Conservation (phyloP, 805 yeast genomes). For the Metschnikowia santaceciliae region DNA sequence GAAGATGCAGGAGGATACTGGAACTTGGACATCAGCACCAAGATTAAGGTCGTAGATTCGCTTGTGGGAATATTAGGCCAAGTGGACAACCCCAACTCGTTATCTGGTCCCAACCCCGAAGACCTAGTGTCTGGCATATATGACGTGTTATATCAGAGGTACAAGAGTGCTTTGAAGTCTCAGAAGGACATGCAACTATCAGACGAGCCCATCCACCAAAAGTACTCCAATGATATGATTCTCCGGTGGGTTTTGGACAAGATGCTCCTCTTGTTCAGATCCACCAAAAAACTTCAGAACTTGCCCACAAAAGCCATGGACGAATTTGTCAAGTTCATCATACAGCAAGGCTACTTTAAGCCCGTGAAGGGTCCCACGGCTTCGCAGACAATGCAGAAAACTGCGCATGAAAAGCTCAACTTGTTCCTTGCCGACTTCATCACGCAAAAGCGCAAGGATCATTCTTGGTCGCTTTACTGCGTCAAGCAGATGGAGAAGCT, state of each 20-base stretch:
- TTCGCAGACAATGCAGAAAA: slow-evolving; percentile 33
- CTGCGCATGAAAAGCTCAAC: slow-evolving; percentile 60
- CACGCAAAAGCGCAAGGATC: slow-evolving; percentile 39
- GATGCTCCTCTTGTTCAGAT: slow-evolving; percentile 48
- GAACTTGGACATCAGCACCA: slow-evolving; percentile 74
- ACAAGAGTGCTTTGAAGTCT: slow-evolving; percentile 19
- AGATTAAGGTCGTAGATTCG: slow-evolving; percentile 57
- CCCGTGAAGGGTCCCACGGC: slow-evolving; percentile 15
- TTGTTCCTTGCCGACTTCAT: slow-evolving; percentile 63
- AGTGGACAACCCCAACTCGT: slow-evolving; percentile 12
- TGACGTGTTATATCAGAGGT: slow-evolving; percentile 23
- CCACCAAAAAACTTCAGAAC: slow-evolving; percentile 32
- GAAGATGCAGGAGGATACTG: slow-evolving; percentile 48
- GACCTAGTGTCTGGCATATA: slow-evolving; percentile 20
- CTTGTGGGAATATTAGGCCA: slow-evolving; percentile 25
- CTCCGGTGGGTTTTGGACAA: slow-evolving; percentile 60
- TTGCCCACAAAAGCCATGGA: slow-evolving; percentile 25
- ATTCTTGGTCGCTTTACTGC: slow-evolving; percentile 61
- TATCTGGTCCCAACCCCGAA: slow-evolving; percentile 12
- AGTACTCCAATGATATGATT: slow-evolving; percentile 30
- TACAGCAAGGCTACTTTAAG: slow-evolving; percentile 40
- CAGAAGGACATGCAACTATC: slow-evolving; percentile 12
- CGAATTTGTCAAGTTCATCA: slow-evolving; percentile 35
- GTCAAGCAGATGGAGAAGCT: slow-evolving; percentile 33
- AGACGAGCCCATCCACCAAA: slow-evolving; percentile 15